These are phyloP conservation scores for Zalaria obscura DNA, from an alignment of 2,329 filamentous ascomycete species.

Conservation along the genomic window DNA sequence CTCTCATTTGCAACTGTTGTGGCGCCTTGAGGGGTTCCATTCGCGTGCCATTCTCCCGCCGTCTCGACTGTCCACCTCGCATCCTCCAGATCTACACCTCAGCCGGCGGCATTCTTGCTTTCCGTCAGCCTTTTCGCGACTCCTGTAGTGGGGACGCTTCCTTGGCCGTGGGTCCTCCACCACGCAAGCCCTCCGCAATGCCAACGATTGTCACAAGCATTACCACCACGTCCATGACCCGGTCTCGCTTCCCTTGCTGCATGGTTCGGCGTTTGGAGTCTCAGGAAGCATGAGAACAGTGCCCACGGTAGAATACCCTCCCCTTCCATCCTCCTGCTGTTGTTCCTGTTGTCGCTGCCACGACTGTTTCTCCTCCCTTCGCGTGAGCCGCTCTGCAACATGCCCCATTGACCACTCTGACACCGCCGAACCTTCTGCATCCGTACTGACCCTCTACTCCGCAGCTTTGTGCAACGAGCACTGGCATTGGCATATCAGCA, in stretches of 20 bases:
- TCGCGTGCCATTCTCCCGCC: too few relatives aligned
- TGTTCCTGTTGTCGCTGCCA: neutral
- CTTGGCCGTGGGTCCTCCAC: slow-evolving; percentile 5
- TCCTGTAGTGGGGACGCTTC: slow-evolving; percentile 1
- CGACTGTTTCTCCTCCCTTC: neutral
- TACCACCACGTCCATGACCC: neutral
- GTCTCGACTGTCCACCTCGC: too few relatives aligned
- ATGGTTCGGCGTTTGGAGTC: neutral
- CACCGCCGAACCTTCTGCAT: neutral
- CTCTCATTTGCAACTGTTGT: neutral
- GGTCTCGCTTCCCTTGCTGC: neutral
- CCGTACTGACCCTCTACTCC: slow-evolving; percentile 5
- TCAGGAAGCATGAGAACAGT: slow-evolving; percentile 30
- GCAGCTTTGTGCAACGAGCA: slow-evolving; percentile 50
- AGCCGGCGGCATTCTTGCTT: neutral
- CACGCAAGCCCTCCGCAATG: slow-evolving; percentile 17
- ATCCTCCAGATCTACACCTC: too few relatives aligned
- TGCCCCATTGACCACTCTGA: too few relatives aligned
- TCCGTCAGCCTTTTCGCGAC: slow-evolving; percentile 1
- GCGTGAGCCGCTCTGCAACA: neutral
- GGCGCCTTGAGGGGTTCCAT: too few relatives aligned
- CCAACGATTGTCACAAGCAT: slow-evolving; percentile 9
- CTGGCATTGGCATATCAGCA: slow-evolving; percentile 43
- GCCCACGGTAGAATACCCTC: slow-evolving; percentile 24
- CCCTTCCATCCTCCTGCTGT: slow-evolving; percentile 1